Percentiles rank a stretch among this genome's conserved stretches.
Evolutionary conservation across 1,284 basidiomycete genomes (phyloP).

Genomic region (Ustilago hordei): DNA sequence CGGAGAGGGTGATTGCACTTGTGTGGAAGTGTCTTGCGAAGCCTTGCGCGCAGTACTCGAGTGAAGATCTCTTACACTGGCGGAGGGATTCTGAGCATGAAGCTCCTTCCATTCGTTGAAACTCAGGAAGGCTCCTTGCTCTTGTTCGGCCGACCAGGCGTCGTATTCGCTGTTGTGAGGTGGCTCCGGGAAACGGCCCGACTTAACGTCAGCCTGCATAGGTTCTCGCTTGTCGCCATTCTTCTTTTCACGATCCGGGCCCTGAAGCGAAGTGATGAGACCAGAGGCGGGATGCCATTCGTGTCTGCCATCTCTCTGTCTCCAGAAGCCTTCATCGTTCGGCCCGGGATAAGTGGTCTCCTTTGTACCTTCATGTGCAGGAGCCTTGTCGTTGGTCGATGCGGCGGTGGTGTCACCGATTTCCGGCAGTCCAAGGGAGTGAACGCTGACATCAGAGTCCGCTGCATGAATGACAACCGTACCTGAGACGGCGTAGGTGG

Average conservation of each 20-base stretch:
- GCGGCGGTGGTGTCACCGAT: conserved; percentile 1
- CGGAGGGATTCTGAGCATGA: conserved; percentile 13
- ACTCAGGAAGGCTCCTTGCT: conserved; percentile 40
- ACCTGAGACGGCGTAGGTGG: conserved; percentile 41
- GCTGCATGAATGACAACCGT: conserved; percentile 29
- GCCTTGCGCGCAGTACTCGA: background rate
- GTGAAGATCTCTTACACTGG: background rate
- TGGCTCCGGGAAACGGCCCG: background rate
- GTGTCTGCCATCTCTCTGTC: conserved; percentile 42
- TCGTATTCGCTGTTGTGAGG: conserved; percentile 35
- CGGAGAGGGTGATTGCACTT: conserved; percentile 4
- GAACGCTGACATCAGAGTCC: background rate
- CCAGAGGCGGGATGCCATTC: conserved; percentile 41
- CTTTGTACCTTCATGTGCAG: background rate
- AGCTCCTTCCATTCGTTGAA: conserved; percentile 52
- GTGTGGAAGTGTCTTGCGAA: background rate
- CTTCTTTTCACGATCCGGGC: background rate
- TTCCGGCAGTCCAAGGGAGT: conserved; percentile 12
- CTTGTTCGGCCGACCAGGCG: conserved; percentile 51
- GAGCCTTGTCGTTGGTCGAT: background rate
- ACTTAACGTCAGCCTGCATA: background rate
- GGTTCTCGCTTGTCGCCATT: background rate
- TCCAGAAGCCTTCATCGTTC: conserved; percentile 46
- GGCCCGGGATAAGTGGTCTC: conserved; percentile 35
- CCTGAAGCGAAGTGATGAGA: background rate